Evolutionary conservation across 345 rosid genomes (phyloP).

Genomic region (Hibiscus tridactylites): DNA sequence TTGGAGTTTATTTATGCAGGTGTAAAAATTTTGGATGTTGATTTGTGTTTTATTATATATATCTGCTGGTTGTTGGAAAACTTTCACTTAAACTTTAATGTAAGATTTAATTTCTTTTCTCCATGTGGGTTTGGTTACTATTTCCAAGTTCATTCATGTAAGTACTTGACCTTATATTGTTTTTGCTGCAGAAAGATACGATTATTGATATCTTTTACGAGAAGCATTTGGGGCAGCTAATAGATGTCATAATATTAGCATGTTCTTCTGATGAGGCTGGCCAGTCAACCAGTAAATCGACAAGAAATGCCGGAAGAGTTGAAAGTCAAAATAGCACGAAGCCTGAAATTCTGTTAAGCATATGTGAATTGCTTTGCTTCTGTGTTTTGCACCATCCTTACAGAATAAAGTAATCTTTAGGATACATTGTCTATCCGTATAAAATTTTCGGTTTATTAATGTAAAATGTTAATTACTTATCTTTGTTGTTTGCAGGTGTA

Average conservation of each 20-base stretch:
- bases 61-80: conserved; percentile 3
- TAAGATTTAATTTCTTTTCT: conserved; percentile 10
- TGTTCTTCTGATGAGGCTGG: conserved; percentile 42
- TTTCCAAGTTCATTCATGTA: not conserved
- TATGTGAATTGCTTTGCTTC: conserved; percentile 92
- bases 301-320: conserved; percentile 32
- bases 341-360: conserved; percentile 84
- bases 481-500: conserved; percentile 53
- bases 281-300: conserved; percentile 36
- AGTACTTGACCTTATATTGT: conserved; percentile 7
- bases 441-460: not conserved
- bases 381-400: conserved; percentile 90
- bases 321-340: conserved; percentile 38
- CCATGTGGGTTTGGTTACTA: conserved; percentile 1
- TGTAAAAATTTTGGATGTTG: conserved; percentile 12
- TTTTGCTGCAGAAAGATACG: conserved; percentile 64
- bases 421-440: conserved; percentile 7
- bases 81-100: conserved; percentile 6
- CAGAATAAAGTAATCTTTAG: conserved; percentile 66
- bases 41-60: conserved; percentile 8
- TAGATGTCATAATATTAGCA: conserved; percentile 77
- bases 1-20: conserved; percentile 9
- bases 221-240: conserved; percentile 79
- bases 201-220: conserved; percentile 87
- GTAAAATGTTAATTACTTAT: conserved; percentile 15